These are phyloP conservation scores for Silene uniflora DNA, from an alignment of 148 eudicot species.

Conservation along the genomic window DNA sequence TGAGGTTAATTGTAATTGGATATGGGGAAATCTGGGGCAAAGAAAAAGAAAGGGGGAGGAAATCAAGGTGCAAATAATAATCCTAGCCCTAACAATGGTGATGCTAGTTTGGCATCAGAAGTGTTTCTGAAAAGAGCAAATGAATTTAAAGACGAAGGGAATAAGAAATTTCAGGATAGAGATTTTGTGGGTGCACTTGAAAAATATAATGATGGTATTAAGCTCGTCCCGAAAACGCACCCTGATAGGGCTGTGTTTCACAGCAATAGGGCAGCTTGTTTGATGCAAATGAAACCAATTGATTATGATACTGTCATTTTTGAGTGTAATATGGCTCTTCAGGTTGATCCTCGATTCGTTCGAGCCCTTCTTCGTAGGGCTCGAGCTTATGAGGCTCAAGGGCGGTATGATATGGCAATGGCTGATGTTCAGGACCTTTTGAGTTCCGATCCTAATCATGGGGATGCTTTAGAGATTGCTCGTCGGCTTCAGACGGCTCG, in stretches of 20 bases:
- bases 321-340: slow-evolving; percentile 80
- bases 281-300: slow-evolving; percentile 93
- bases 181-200: slow-evolving; percentile 72
- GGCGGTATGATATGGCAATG: slow-evolving; percentile 76
- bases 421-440: slow-evolving; percentile 61
- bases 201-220: slow-evolving; percentile 78
- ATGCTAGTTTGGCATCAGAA: slow-evolving; percentile 50
- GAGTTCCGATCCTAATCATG: slow-evolving; percentile 61
- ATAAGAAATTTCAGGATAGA: slow-evolving; percentile 61
- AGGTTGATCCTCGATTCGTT: slow-evolving; percentile 61
- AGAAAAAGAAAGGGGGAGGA: slow-evolving; percentile 62
- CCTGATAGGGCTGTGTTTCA: slow-evolving; percentile 87
- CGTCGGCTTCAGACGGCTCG: slow-evolving; percentile 50
- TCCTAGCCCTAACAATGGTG: slow-evolving; percentile 44
- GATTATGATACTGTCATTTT: slow-evolving; percentile 65
- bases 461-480: slow-evolving; percentile 72
- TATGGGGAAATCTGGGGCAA: slow-evolving; percentile 98
- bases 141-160: slow-evolving; percentile 89
- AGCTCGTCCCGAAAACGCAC: slow-evolving; percentile 65
- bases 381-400: slow-evolving; percentile 70
- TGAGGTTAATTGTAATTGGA: slow-evolving; percentile 24
- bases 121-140: slow-evolving; percentile 73
- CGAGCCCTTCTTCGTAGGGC: slow-evolving; percentile 84
- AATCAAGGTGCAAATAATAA: slow-evolving; percentile 34
- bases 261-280: slow-evolving; percentile 89